Conservation (phyloP, 768 basidiomycete genomes). For the Chlorophyllum brunneum region DNA sequence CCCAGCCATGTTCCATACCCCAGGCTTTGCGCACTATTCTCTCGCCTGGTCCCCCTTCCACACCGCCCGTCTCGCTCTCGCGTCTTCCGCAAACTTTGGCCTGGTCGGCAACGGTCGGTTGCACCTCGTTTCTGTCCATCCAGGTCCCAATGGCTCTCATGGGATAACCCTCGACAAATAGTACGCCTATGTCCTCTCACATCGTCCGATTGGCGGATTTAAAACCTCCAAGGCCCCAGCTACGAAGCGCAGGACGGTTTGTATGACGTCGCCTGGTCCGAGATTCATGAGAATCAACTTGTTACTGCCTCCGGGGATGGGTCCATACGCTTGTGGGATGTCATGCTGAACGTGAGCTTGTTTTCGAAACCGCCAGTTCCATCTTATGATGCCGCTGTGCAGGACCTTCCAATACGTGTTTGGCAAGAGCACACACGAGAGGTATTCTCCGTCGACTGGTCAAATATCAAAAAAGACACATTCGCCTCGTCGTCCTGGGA, state of each 20-base stretch:
- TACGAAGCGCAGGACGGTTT: constrained; percentile 89
- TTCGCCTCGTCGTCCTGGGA: constrained; percentile 94
- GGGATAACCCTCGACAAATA: constrained; percentile 58
- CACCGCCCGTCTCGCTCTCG: constrained; percentile 66
- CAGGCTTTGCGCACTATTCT: constrained; percentile 81
- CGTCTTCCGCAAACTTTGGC: constrained; percentile 90
- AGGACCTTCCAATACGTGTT: constrained; percentile 86
- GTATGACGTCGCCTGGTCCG: constrained; percentile 93
- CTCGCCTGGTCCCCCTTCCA: constrained; percentile 87
- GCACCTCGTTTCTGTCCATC: constrained; percentile 54
- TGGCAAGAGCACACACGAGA: constrained; percentile 96
- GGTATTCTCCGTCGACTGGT: constrained; percentile 95
- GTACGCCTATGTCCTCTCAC: constrained; percentile 39
- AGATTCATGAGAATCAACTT: constrained; percentile 91
- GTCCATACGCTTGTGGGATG: constrained; percentile 87
- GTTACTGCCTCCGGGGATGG: constrained; percentile 89
- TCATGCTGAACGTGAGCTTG: constrained; percentile 69
- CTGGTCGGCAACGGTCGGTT: constrained; percentile 94
- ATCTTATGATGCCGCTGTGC: constrained; percentile 6
- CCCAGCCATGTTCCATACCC: constrained; percentile 43
- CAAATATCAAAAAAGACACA: constrained; percentile 83
- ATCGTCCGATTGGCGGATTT: constrained; percentile 10
- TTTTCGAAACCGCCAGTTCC: not conserved
- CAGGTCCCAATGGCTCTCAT: constrained; percentile 41
- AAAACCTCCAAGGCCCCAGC: constrained; percentile 38